Evolutionary conservation across 2,329 filamentous ascomycete genomes (phyloP).

Genomic region (Paecilomyces variotii): DNA sequence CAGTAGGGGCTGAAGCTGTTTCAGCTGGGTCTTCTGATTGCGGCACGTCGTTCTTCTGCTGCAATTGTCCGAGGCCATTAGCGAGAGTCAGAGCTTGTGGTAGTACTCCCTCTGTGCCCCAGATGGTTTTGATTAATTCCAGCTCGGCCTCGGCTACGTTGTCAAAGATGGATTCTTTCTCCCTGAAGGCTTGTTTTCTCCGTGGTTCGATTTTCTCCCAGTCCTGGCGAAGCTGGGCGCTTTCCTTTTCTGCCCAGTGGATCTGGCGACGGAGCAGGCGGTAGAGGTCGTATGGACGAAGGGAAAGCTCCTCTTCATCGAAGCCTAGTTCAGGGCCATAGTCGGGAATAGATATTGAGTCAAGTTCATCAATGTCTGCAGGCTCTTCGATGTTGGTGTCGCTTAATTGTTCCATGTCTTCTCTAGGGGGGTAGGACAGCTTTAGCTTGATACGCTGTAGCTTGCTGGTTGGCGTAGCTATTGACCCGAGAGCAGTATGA

Average conservation of each 20-base stretch:
- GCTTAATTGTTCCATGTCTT: conserved; percentile 16
- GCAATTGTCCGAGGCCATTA: background rate
- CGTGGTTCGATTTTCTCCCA: conserved; percentile 30
- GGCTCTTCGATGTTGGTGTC: conserved; percentile 21
- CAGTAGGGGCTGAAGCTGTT: background rate
- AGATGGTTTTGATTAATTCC: conserved; percentile 23
- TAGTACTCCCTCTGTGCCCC: conserved; percentile 8
- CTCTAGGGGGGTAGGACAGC: conserved; percentile 27
- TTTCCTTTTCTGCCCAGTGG: conserved; percentile 40
- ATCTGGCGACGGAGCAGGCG: conserved; percentile 40
- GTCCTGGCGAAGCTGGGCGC: conserved; percentile 28
- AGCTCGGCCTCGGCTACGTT: conserved; percentile 36
- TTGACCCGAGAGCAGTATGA: conserved; percentile 23
- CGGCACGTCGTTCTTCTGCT: background rate
- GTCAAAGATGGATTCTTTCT: conserved; percentile 37
- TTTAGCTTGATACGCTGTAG: conserved; percentile 36
- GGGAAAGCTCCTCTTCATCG: conserved; percentile 35
- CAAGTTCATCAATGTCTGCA: conserved; percentile 28
- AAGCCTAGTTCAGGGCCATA: conserved; percentile 34
- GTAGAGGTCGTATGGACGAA: conserved; percentile 36
- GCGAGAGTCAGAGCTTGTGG: conserved; percentile 2
- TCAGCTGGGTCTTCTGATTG: background rate
- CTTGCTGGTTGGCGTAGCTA: conserved; percentile 22
- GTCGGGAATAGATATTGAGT: conserved; percentile 21
- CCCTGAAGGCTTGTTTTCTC: conserved; percentile 31